Percentiles rank a stretch among this genome's conserved stretches.
Evolutionary conservation across 805 yeast species (phyloP).

Genomic region (Candida sakaeoensis): DNA sequence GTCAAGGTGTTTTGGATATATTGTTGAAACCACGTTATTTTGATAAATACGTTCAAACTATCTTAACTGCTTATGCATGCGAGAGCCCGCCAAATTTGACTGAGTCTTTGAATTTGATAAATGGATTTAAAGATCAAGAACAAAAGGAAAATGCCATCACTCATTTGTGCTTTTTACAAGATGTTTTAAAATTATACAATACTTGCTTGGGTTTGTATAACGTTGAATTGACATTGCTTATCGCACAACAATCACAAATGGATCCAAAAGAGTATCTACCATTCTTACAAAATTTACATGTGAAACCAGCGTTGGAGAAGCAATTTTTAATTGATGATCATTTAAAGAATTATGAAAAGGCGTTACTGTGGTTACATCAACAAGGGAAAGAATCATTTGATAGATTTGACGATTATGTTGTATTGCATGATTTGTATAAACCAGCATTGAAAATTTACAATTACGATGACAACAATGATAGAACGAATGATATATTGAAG

Average conservation of each 20-base stretch:
- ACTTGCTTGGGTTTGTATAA: slow-evolving; percentile 81
- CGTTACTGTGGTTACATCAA: slow-evolving; percentile 60
- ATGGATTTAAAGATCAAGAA: slow-evolving; percentile 43
- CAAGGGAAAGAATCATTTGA: slow-evolving; percentile 35
- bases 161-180: slow-evolving; percentile 87
- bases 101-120: slow-evolving; percentile 67
- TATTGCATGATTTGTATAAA: slow-evolving; percentile 65
- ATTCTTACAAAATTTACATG: slow-evolving; percentile 75
- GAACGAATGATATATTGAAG: slow-evolving; percentile 52
- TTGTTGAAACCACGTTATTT: slow-evolving; percentile 50
- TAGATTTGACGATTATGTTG: slow-evolving; percentile 68
- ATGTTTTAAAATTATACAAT: slow-evolving; percentile 76
- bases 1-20: slow-evolving; percentile 63
- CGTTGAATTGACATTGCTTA: slow-evolving; percentile 69
- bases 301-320: slow-evolving; percentile 61
- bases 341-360: slow-evolving; percentile 64
- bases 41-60: slow-evolving; percentile 63
- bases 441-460: slow-evolving; percentile 62
- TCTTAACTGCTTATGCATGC: slow-evolving; percentile 89
- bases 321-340: slow-evolving; percentile 76
- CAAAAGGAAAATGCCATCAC: slow-evolving; percentile 60
- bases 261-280: slow-evolving; percentile 98
- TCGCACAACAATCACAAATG: slow-evolving; percentile 95
- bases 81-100: slow-evolving; percentile 81
- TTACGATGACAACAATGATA: slow-evolving; percentile 43